These are phyloP conservation scores for Cymbopogon citratus DNA, from an alignment of 176 grass and related monocot species.

Conservation along the genomic window DNA sequence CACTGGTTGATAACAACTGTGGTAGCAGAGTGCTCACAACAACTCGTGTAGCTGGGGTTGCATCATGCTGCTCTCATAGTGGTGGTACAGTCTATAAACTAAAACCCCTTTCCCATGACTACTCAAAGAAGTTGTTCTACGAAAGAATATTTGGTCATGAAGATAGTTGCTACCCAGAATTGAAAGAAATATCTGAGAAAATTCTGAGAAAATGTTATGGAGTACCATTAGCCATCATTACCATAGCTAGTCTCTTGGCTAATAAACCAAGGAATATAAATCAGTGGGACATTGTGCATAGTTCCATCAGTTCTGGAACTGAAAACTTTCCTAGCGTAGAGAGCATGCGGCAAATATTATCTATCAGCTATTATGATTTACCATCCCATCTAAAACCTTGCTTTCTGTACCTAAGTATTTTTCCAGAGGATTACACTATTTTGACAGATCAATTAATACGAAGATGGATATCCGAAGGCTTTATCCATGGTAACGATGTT, in stretches of 20 bases:
- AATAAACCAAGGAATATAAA: slow-evolving; percentile 9
- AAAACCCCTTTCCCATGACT: background rate
- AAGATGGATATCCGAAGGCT: slow-evolving; percentile 23
- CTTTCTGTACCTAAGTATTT: slow-evolving; percentile 24
- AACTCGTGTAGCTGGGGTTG: background rate
- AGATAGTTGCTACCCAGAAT: background rate
- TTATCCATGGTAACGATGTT: background rate
- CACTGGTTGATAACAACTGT: background rate
- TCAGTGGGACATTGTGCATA: background rate
- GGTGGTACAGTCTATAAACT: background rate
- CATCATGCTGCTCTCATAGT: background rate
- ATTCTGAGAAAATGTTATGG: slow-evolving; percentile 18
- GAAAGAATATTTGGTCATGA: background rate
- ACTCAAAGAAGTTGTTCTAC: background rate
- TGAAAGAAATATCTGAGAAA: slow-evolving; percentile 18
- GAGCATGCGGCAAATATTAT: slow-evolving; percentile 22
- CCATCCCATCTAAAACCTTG: slow-evolving; percentile 11
- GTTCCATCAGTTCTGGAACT: slow-evolving; percentile 14
- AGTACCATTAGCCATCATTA: background rate
- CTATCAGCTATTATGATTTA: slow-evolving; percentile 23
- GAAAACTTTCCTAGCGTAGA: slow-evolving; percentile 4
- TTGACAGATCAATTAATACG: background rate
- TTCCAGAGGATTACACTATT: slow-evolving; percentile 31
- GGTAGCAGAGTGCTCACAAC: slow-evolving; percentile 19
- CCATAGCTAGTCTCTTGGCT: slow-evolving; percentile 2